Evolutionary conservation across 2,329 filamentous ascomycete genomes (phyloP).

Genomic region (Pyrenochaeta sp.): DNA sequence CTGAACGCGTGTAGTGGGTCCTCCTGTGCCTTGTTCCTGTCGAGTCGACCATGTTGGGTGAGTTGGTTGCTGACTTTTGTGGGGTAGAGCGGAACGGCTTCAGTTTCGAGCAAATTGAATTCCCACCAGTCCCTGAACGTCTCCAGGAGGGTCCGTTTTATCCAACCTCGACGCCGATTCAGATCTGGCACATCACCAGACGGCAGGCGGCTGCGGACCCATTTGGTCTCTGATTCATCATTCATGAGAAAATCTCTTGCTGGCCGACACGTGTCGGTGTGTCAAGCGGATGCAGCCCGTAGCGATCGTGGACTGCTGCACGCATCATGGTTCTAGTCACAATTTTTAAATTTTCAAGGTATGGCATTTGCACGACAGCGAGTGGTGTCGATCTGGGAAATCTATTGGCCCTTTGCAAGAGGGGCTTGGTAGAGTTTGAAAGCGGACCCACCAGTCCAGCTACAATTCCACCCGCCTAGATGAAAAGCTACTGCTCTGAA

Average conservation of each 20-base stretch:
- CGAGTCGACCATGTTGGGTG: conserved; percentile 28
- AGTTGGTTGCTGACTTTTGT: conserved; percentile 45
- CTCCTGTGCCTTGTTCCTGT: conserved; percentile 37
- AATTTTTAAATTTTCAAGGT: conserved; percentile 15
- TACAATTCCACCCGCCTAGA: conserved; percentile 17
- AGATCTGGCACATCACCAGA: conserved; percentile 58
- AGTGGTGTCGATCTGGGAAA: conserved; percentile 17
- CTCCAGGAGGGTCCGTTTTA: conserved; percentile 71
- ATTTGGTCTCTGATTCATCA: conserved; percentile 33
- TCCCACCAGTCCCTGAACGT: conserved; percentile 38
- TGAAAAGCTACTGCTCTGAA: conserved; percentile 17
- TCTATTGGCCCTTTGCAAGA: conserved; percentile 28
- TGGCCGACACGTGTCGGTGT: conserved; percentile 27
- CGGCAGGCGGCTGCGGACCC: conserved; percentile 23
- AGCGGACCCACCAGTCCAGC: conserved; percentile 22
- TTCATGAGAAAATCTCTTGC: conserved; percentile 13
- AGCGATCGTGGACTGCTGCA: conserved; percentile 24
- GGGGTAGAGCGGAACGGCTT: conserved; percentile 50
- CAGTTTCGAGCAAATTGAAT: conserved; percentile 40
- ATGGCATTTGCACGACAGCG: conserved; percentile 20
- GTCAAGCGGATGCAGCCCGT: conserved; percentile 22
- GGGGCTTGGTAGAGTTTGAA: conserved; percentile 22
- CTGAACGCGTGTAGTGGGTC: conserved; percentile 63
- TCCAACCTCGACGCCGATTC: conserved; percentile 65
- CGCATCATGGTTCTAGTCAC: conserved; percentile 22